Conservation (phyloP, 495 filamentous ascomycete genomes). For the Hypoxylon fragiforme region DNA sequence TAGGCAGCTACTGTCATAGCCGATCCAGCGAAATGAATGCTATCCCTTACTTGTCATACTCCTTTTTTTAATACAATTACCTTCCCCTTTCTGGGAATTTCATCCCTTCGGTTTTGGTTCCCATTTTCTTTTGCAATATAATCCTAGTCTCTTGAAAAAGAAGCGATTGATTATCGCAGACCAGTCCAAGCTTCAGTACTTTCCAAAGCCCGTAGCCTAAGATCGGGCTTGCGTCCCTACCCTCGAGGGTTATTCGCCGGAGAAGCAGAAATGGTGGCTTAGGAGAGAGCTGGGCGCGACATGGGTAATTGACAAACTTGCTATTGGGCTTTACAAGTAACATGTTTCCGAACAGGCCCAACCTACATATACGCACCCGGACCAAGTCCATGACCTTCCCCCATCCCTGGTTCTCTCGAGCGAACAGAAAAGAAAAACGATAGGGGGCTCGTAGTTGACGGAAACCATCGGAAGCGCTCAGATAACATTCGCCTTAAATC, state of each 20-base stretch:
- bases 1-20: background rate
- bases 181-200: background rate
- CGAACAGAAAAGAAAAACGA: conserved; percentile 8
- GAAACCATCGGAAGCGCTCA: conserved; percentile 23
- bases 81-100: background rate
- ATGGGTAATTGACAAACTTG: conserved; percentile 15
- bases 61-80: background rate
- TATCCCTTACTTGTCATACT: conserved; percentile 17
- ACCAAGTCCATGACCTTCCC: conserved; percentile 6
- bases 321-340: conserved; percentile 12
- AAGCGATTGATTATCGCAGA: conserved; percentile 8
- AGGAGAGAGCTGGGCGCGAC: background rate
- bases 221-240: conserved; percentile 1
- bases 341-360: conserved; percentile 17
- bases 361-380: conserved; percentile 14
- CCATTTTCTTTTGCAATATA: too few species aligned
- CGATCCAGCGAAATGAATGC: background rate
- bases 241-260: conserved; percentile 8
- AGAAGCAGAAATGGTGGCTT: conserved; percentile 12
- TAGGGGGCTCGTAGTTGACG: conserved; percentile 6
- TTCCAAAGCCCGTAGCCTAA: conserved; percentile 24
- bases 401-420: conserved; percentile 21
- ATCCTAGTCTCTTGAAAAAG: background rate
- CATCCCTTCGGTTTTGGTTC: conserved; percentile 3
- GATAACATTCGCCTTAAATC: conserved; percentile 17